Percentiles rank a stretch among this genome's conserved stretches.
Conservation (phyloP, 768 basidiomycete genomes). For the Mycena chlorophos region DNA sequence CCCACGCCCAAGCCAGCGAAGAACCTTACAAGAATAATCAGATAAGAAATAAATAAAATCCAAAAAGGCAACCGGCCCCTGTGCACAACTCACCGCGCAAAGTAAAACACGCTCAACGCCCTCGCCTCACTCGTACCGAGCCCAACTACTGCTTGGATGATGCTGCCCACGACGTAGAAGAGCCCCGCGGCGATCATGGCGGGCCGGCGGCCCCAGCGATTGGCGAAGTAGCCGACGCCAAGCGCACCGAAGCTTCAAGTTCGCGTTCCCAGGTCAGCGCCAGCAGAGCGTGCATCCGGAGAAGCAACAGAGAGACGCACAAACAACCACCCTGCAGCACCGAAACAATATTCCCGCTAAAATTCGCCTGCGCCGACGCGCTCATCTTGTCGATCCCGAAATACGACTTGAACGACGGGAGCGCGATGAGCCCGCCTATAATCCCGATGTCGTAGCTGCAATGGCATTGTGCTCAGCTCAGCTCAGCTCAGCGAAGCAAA, state of each 20-base stretch:
- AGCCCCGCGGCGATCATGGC: conserved; percentile 45
- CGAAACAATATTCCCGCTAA: conserved; percentile 53
- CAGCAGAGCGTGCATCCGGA: neutral
- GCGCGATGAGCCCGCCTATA: conserved; percentile 50
- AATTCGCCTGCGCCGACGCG: conserved; percentile 37
- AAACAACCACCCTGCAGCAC: conserved; percentile 51
- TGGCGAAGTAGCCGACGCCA: conserved; percentile 40
- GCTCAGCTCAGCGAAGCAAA: no score
- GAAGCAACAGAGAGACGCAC: conserved; percentile 31
- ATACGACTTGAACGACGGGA: conserved; percentile 48
- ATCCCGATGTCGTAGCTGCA: conserved; percentile 45
- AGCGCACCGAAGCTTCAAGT: conserved; percentile 53
- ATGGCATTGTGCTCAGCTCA: no score
- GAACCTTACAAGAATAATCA: conserved; percentile 41
- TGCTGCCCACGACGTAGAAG: conserved; percentile 49
- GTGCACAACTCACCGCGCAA: conserved; percentile 12
- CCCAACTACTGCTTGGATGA: conserved; percentile 48
- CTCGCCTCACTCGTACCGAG: conserved; percentile 27
- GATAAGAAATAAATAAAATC: neutral
- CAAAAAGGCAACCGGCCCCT: neutral
- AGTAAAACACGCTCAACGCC: conserved; percentile 8
- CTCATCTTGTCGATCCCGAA: conserved; percentile 46
- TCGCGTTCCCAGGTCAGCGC: neutral
- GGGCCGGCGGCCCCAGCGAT: conserved; percentile 46
- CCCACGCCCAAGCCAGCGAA: conserved; percentile 65